phyloP scores from a whole-genome alignment of 768 basidiomycete species.

The Baorangia bicolor region DNA sequence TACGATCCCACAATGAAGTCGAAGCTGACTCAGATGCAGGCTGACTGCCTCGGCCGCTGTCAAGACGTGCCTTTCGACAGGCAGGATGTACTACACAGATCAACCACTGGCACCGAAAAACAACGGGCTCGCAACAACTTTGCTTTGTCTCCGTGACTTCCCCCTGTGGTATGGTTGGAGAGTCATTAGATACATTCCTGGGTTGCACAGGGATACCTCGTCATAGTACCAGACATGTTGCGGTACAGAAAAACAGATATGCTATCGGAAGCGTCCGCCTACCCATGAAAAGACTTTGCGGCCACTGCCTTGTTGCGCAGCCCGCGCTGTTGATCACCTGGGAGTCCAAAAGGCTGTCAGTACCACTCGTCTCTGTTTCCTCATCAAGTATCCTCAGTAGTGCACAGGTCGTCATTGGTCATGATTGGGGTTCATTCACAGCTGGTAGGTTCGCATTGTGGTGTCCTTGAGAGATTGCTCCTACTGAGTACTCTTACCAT shows the following conservation, averaged over 20 bases:
- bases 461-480: constrained; percentile 42
- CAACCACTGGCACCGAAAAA: constrained; percentile 53
- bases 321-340: too few relatives aligned
- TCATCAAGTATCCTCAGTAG: neutral
- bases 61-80: constrained; percentile 53
- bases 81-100: constrained; percentile 67
- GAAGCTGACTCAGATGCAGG: constrained; percentile 2
- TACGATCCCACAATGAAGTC: too few relatives aligned
- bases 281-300: constrained; percentile 57
- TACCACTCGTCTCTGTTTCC: constrained; percentile 17
- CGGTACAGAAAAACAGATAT: constrained; percentile 63
- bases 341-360: too few relatives aligned
- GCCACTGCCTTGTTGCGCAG: constrained; percentile 63
- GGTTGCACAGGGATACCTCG: constrained; percentile 58
- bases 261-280: constrained; percentile 51
- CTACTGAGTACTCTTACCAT: constrained; percentile 46
- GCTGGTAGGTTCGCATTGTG: too few relatives aligned
- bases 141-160: constrained; percentile 83
- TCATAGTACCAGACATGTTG: constrained; percentile 49
- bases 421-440: too few relatives aligned
- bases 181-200: constrained; percentile 69
- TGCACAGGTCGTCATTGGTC: too few relatives aligned
- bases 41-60: constrained; percentile 39
- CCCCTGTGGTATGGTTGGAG: constrained; percentile 74
- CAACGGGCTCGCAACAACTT: constrained; percentile 42